phyloP scores from a whole-genome alignment of 805 yeast genomes.

The Teunomyces panamensis region DNA sequence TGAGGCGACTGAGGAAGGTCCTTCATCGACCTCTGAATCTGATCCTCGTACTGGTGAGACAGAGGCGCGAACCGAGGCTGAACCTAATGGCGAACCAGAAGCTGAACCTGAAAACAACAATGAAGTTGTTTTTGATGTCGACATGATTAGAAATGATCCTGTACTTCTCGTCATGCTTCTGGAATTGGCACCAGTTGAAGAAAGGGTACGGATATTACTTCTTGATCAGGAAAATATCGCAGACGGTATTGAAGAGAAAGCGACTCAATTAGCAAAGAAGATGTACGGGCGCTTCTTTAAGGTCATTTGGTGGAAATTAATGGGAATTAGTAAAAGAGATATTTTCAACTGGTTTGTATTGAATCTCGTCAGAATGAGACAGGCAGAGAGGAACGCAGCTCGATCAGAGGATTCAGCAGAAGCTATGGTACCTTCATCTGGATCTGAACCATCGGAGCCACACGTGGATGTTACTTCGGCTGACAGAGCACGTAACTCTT shows the following conservation, averaged over 20 bases:
- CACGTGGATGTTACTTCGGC: neutral
- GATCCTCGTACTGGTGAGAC: neutral
- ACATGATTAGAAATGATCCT: slow-evolving; percentile 36
- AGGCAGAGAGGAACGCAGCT: neutral
- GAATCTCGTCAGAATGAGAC: neutral
- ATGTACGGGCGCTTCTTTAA: slow-evolving; percentile 31
- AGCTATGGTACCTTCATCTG: neutral
- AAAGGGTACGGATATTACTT: slow-evolving; percentile 25
- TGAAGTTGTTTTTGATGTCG: slow-evolving; percentile 21
- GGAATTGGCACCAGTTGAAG: slow-evolving; percentile 40
- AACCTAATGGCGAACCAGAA: neutral
- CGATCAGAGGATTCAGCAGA: slow-evolving; percentile 3
- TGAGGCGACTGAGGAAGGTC: neutral
- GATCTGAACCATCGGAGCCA: neutral
- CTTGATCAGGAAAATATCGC: slow-evolving; percentile 29
- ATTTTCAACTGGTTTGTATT: slow-evolving; percentile 50
- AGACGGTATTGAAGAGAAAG: slow-evolving; percentile 46
- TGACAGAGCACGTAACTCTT: neutral
- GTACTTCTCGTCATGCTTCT: slow-evolving; percentile 34
- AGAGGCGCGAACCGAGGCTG: neutral
- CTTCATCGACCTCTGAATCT: neutral
- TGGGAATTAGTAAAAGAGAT: slow-evolving; percentile 53
- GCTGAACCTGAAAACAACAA: slow-evolving; percentile 8
- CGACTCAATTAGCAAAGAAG: slow-evolving; percentile 34
- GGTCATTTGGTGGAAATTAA: slow-evolving; percentile 49